Conservation (phyloP, 495 filamentous ascomycete species). For the Parathielavia appendiculata region DNA sequence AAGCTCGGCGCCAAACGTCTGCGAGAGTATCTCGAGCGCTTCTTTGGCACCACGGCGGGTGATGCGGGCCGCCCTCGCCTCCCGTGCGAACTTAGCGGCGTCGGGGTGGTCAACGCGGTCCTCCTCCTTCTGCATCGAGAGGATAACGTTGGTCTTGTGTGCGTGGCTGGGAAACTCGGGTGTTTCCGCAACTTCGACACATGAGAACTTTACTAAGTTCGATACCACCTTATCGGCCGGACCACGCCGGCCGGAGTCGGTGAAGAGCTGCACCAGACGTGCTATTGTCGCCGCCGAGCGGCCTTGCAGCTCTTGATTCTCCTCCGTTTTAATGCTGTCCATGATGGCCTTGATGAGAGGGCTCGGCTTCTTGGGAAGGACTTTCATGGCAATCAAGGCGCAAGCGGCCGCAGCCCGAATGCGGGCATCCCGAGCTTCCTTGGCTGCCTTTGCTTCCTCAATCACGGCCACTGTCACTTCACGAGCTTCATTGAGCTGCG, state of each 20-base stretch:
- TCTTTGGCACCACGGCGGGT: conserved; percentile 90
- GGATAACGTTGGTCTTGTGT: conserved; percentile 65
- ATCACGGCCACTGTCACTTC: conserved; percentile 64
- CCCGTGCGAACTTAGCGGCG: conserved; percentile 78
- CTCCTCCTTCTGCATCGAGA: conserved; percentile 94
- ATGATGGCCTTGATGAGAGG: conserved; percentile 91
- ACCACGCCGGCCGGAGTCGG: conserved; percentile 63
- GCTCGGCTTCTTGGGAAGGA: conserved; percentile 85
- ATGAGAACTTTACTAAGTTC: conserved; percentile 94
- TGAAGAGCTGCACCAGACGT: conserved; percentile 78
- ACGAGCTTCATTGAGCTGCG: conserved; percentile 69
- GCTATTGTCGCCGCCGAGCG: conserved; percentile 82
- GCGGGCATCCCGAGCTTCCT: conserved; percentile 78
- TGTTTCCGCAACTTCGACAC: conserved; percentile 93
- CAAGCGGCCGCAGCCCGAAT: conserved; percentile 81
- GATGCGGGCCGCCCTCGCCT: conserved; percentile 79
- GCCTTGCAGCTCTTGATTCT: conserved; percentile 82
- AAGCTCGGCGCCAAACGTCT: conserved; percentile 69
- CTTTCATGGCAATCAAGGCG: conserved; percentile 77
- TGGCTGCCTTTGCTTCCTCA: conserved; percentile 68
- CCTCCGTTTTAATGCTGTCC: conserved; percentile 95
- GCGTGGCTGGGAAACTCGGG: conserved; percentile 85
- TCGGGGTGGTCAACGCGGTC: conserved; percentile 89
- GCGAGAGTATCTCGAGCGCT: conserved; percentile 79
- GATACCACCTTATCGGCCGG: conserved; percentile 90